A percentile compares a stretch with the other conserved stretches of the same genome.
phyloP scores from a whole-genome alignment of 2,329 filamentous ascomycete species.

The Cephalotrichum gorgonifer region DNA sequence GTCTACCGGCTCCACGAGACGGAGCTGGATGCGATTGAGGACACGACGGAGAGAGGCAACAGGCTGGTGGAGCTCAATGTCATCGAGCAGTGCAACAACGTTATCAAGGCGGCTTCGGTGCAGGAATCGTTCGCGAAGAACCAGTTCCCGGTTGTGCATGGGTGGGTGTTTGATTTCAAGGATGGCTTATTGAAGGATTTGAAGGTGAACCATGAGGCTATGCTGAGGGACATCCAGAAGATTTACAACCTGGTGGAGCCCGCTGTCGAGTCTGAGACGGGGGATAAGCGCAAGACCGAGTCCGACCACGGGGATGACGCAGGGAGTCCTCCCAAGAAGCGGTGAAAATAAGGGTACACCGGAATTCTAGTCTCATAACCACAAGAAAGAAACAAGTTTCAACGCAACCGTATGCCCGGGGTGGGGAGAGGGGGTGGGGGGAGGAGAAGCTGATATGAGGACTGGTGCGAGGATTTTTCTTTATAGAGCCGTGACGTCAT shows the following conservation, averaged over 20 bases:
- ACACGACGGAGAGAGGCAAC: constrained; percentile 51
- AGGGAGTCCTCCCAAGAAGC: too few relatives aligned
- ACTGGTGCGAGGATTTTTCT: too few relatives aligned
- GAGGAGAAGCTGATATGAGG: too few relatives aligned
- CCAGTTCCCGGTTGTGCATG: constrained; percentile 59
- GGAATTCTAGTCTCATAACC: too few relatives aligned
- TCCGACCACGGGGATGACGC: too few relatives aligned
- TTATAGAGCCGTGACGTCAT: too few relatives aligned
- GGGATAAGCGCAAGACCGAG: too few relatives aligned
- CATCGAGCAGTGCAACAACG: constrained; percentile 61
- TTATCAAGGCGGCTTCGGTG: constrained; percentile 73
- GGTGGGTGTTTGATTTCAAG: constrained; percentile 62
- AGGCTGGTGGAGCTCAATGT: constrained; percentile 81
- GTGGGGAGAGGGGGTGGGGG: too few relatives aligned
- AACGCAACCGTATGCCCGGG: too few relatives aligned
- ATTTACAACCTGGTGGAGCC: constrained; percentile 45
- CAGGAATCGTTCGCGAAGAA: constrained; percentile 58
- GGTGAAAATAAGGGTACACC: too few relatives aligned
- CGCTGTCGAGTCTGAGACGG: too few relatives aligned
- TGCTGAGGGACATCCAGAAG: constrained; percentile 49
- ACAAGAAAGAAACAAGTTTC: too few relatives aligned
- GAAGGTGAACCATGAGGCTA: constrained; percentile 48
- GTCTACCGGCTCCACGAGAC: constrained; percentile 62
- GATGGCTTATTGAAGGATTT: constrained; percentile 58
- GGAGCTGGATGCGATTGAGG: constrained; percentile 54